Base-by-base conservation (phyloP, 495 filamentous ascomycete species). In the Lepraria neglecta region DNA sequence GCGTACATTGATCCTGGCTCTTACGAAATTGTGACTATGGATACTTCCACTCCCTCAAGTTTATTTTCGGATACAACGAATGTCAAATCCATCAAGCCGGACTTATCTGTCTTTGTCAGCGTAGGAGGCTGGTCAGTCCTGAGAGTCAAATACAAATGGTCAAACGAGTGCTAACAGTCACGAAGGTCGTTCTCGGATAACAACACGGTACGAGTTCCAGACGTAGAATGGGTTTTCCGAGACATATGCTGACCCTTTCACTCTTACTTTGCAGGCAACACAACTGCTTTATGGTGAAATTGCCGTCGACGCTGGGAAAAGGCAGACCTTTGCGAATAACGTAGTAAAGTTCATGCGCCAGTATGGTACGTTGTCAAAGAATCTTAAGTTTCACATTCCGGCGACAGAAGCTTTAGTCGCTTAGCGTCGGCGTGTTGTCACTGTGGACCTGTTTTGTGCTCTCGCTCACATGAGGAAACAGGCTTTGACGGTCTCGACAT, bases 401-500 rank as follows among this genome's bases (percentile, higher is more conserved):
- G n/a, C n/a, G n/a, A n/a, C n/a, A n/a, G n/a, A n/a, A n/a, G n/a
- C n/a, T n/a, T n/a, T n/a, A n/a, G n/a, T n/a, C n/a, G n/a, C n/a
- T n/a, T n/a, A n/a, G n/a, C n/a, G n/a, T n/a, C n/a, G n/a, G n/a
- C n/a, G n/a, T n/a, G n/a, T n/a, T 0, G 59, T 74, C 27, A 72
- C 68, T 7, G 53, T 73, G 64, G 61, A 67, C 72, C 28, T 66
- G 75, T 17, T 66, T 79, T n/a, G 76, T 74, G 62, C 65, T 65
- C 59, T 28, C 78, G 79, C 59, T 72, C 66, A 46, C 69, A 70
- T 48, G n/a, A n/a, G n/a, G n/a, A n/a, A n/a, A n/a, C n/a, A n/a
- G 76, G 69, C 2, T 81, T 82, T 58, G 76, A 84, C 55, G 81
- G 80, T 4, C 72, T 82, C 9, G 81, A 84, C 59, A 47, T 82